Evolutionary conservation across 257 asterid genomes (phyloP), one percentile per base, ranked within the genome.

Genomic region (Eustoma russellianum): DNA sequence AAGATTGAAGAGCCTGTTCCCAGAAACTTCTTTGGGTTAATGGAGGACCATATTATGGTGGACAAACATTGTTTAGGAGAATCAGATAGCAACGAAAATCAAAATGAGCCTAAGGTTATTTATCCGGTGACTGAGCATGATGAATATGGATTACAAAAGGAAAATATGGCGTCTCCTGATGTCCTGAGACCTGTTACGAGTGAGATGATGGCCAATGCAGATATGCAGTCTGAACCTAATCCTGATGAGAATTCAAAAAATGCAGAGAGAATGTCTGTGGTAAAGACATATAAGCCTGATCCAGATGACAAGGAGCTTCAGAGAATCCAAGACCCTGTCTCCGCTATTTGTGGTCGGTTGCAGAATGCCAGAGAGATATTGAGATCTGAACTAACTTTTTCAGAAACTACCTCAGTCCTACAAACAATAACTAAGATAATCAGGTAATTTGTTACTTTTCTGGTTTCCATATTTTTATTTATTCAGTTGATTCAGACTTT

Each of bases 271-370:
- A 18, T 43, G 44, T 52, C 64, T 18, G 54, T 45, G 52, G 59
- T 14, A 48, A 51, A 46, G 30, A 77, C 73, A 54, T 84, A 84
- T 40, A 81, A 67, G 51, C 86, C 90, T 43, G 79, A 73, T 66
- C 74, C 78, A 50, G 79, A 84, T 66, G 85, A 85, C 66, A 65
- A 67, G 34, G 95, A 82, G 74, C 66, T 87, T 68, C 79, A 64
- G 78, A 72, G 80, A 58, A 91, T 91, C 59, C 94, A 79, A 72
- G 97, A 87, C 60, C 86, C 97, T 33, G 95, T 85, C 58, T 57
- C 82, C n/a, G 16, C 65, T 44, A 17, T 88, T 62, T 82, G 76
- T 52, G 71, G 68, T 53, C 90, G 93, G 62, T 59, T 92, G 72
- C 93, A 76, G 68, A 87, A 66, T 64, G 81, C 90, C 24, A 60